Base-by-base conservation (phyloP, 345 rosid species). In the Camelina sativa region DNA sequence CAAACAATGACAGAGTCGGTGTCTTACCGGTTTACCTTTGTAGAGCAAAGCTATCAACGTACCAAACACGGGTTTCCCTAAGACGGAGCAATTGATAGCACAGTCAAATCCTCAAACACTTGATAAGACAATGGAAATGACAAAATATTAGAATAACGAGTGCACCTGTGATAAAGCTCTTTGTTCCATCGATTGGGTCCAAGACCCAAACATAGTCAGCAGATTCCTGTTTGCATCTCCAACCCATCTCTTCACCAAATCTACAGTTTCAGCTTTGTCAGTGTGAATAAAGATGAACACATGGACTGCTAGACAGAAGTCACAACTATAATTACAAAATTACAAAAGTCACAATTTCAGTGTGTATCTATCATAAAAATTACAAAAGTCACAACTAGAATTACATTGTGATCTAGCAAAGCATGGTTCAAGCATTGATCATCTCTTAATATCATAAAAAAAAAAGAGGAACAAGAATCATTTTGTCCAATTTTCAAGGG, bases 121-220 rank as follows among this genome's bases (percentile, higher is more conserved):
- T 37, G 38, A 15, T 2, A 35, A 50, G 13, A 30, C 44, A 19
- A 35, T 22, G 12, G 55, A 70, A 15, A 37, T 25, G 41, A 22
- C 4, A 52, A 66, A 20, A 41, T 2, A 76, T 7, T 0, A 46
- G 32, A 22, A 7, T 20, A 66, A 71, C 32, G 58, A 52, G 67
- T 6, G 55, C 76, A 88, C 97, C 97, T 35, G 98, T 95, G 44
- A 92, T 92, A 81, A 95, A 95, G 60, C 96, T 92, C 87, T 89
- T 95, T 15, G 99, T 95, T 69, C 98, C 99, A 19, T 95, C 99
- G 12, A 90, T 95, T 16, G 99, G 99, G 81, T 92, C 98, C 73
- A 92, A 82, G 81, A 92, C 92, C 99, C 99, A 95, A 81, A 95
- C 97, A 83, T 84, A 92, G 76, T 92, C 94, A 7, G 98, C 85